phyloP scores from a whole-genome alignment of 768 basidiomycete genomes.

The Pleurotus cornucopiae region DNA sequence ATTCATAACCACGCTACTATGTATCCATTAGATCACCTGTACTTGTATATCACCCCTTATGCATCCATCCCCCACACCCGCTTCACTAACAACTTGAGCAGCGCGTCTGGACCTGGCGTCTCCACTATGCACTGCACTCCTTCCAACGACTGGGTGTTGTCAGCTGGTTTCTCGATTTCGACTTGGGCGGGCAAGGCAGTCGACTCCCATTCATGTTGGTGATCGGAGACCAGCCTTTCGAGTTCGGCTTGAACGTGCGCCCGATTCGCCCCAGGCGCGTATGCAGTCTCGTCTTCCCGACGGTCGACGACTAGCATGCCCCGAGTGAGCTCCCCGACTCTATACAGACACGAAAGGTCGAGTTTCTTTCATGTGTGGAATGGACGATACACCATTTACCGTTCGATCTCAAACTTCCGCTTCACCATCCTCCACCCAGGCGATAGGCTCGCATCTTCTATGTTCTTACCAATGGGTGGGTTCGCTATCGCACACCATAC shows the following conservation, averaged over 20 bases:
- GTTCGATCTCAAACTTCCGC: constrained; percentile 65
- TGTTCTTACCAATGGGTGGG: constrained; percentile 40
- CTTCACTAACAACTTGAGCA: constrained; percentile 43
- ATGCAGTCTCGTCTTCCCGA: constrained; percentile 59
- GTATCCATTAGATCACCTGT: not conserved
- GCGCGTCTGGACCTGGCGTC: constrained; percentile 58
- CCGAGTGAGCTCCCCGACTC: constrained; percentile 74
- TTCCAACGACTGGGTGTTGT: constrained; percentile 12
- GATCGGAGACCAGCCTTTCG: constrained; percentile 24
- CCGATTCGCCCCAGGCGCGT: constrained; percentile 63
- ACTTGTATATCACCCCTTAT: not conserved
- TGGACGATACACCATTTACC: constrained; percentile 32
- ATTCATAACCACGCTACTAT: constrained; percentile 12
- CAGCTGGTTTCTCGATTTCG: constrained; percentile 33
- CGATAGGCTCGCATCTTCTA: constrained; percentile 22
- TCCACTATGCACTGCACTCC: constrained; percentile 43
- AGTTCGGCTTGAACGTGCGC: constrained; percentile 55
- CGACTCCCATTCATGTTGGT: constrained; percentile 41
- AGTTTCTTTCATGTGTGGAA: not conserved
- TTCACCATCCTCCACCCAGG: constrained; percentile 53
- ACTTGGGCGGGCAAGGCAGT: constrained; percentile 51
- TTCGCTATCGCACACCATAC: constrained; percentile 84
- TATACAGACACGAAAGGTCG: constrained; percentile 17
- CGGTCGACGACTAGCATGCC: constrained; percentile 88
- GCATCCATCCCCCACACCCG: constrained; percentile 52